phyloP scores from a whole-genome alignment of 2,329 filamentous ascomycete species.

The Calonectria multiphialidica region DNA sequence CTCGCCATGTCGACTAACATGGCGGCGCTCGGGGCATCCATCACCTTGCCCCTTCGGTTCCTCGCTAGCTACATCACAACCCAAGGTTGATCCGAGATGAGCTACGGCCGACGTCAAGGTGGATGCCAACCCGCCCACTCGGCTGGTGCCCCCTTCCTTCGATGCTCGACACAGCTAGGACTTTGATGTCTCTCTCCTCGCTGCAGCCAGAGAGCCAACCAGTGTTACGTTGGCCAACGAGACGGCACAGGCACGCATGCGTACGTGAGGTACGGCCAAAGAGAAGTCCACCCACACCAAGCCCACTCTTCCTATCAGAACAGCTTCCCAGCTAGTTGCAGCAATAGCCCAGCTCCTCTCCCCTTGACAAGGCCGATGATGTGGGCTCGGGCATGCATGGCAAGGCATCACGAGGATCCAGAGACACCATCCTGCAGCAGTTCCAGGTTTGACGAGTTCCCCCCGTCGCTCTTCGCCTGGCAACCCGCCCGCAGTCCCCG shows the following conservation, averaged over 20 bases:
- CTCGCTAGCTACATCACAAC: conserved; percentile 4
- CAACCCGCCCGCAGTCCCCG: conserved; percentile 1
- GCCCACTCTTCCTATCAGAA: conserved; percentile 13
- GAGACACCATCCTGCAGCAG: conserved; percentile 17
- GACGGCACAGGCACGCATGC: conserved; percentile 12
- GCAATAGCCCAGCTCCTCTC: conserved; percentile 12
- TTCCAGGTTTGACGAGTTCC: conserved; percentile 26
- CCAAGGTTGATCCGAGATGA: conserved; percentile 15
- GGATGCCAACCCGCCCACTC: conserved; percentile 3
- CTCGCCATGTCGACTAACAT: background rate
- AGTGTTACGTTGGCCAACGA: conserved; percentile 16
- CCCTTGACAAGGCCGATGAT: conserved; percentile 4
- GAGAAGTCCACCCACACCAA: conserved; percentile 21
- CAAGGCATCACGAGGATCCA: conserved; percentile 25
- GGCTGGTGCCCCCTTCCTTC: background rate
- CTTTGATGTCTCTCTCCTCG: conserved; percentile 15
- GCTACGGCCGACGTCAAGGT: conserved; percentile 15
- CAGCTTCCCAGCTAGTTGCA: conserved; percentile 6
- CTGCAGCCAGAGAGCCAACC: conserved; percentile 8
- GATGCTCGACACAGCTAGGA: conserved; percentile 14
- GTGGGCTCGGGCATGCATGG: conserved; percentile 16
- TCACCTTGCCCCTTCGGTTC: background rate
- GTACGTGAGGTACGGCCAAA: conserved; percentile 18
- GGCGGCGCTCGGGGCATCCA: background rate
- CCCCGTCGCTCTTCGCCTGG: conserved; percentile 1